phyloP scores from a whole-genome alignment of 163 green algal genomes.

The Chlamydomonas reinhardtii region DNA sequence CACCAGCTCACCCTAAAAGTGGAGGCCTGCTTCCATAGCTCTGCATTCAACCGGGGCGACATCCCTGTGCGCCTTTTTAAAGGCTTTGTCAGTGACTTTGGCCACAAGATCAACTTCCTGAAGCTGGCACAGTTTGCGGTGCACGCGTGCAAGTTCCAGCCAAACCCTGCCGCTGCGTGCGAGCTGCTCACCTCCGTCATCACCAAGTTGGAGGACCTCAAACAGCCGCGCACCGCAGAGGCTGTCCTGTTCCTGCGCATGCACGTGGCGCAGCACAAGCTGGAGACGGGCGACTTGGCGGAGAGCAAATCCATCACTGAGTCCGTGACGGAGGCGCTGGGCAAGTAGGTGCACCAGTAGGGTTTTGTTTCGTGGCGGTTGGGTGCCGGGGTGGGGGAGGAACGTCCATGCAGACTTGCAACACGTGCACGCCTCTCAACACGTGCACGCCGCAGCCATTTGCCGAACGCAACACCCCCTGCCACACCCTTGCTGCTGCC shows the following conservation, averaged over 20 bases:
- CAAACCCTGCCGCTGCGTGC: conserved; percentile 63
- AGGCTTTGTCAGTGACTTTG: conserved; percentile 94
- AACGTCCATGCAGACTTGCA: too few species aligned
- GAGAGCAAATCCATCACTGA: conserved; percentile 86
- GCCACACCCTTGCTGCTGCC: too few species aligned
- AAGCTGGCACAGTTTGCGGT: conserved; percentile 95
- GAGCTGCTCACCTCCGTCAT: conserved; percentile 80
- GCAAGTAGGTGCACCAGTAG: conserved; percentile 41
- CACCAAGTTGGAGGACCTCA: conserved; percentile 81
- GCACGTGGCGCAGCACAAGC: conserved; percentile 92
- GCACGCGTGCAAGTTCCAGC: conserved; percentile 79
- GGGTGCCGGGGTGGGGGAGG: too few species aligned
- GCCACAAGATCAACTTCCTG: conserved; percentile 93
- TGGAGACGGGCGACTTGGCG: conserved; percentile 71
- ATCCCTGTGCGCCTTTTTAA: conserved; percentile 90
- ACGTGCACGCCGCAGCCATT: too few species aligned
- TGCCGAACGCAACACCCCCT: too few species aligned
- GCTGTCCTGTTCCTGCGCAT: conserved; percentile 92
- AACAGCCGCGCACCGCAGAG: conserved; percentile 76
- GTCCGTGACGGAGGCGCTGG: conserved; percentile 84
- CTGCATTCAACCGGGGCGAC: conserved; percentile 76
- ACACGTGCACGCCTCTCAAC: too few species aligned
- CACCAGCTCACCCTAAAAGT: conserved; percentile 95
- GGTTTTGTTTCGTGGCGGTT: too few species aligned
- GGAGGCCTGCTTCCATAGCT: conserved; percentile 78